Evolutionary conservation across 2,329 filamentous ascomycete species (phyloP), one percentile per base, ranked within the genome.

Genomic region (Aspergillus tamarii): DNA sequence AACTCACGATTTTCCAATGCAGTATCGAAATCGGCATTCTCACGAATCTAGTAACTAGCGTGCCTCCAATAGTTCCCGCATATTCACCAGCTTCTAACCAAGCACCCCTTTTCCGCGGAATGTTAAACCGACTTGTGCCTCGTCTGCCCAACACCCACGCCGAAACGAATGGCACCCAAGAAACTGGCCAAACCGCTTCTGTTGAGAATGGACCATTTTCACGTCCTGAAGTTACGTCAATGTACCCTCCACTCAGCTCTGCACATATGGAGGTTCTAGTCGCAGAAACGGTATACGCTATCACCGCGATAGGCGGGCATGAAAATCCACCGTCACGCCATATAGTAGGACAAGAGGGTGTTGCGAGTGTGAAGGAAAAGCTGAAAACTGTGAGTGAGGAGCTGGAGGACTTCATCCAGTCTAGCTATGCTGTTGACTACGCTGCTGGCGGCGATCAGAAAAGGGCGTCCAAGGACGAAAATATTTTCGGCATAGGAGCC

Each of bases 331-430:
- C 95, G 0, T 92, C 93, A 1, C 85, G 95, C 36, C 94, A 98
- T 76, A 97, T 98, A 72, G 94, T 98, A 2, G 94, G 95, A 0
- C 88, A 91, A 60, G 95, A 98, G 77, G 94, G 92, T 0, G 91
- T 94, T 14, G 85, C 88, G 7, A 91, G 91, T 46, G 94, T 98
- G 45, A 96, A 94, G 77, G 95, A 98, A 80, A 98, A 98, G 80
- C 82, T 99, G 61, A 97, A 96, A 82, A 97, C 93, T 2, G 92
- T 97, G 3, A 96, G 93, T 67, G 94, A 98, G 76, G 95, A 98
- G 81, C 81, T 98, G 62, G 95, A 98, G 77, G 95, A 98, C 70
- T 98, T 98, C 78, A 90, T 97, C 32, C 93, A 96, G 71, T 90
- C 93, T 30, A 97, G 93, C 72, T 84, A 91, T 68, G 90, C 92